phyloP scores from a whole-genome alignment of 768 basidiomycete species.

The Collybia sp. region DNA sequence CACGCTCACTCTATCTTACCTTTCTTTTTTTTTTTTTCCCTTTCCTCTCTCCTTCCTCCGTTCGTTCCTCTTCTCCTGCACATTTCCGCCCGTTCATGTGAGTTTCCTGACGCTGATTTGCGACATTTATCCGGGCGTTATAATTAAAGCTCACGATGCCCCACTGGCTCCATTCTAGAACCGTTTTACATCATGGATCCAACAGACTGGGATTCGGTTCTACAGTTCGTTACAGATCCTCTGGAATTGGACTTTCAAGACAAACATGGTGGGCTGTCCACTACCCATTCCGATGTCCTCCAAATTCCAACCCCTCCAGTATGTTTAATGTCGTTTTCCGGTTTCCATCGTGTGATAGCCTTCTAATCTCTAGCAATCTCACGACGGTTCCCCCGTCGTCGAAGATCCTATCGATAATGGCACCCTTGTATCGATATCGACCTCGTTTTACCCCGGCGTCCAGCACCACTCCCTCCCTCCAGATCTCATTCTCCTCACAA shows the following conservation, averaged over 20 bases:
- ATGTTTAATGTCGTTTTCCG: slow-evolving; percentile 13
- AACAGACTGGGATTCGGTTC: slow-evolving; percentile 57
- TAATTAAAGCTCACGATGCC: not conserved
- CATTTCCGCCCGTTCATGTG: too few relatives aligned
- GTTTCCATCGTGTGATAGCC: not conserved
- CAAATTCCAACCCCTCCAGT: slow-evolving; percentile 62
- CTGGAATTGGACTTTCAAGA: slow-evolving; percentile 33
- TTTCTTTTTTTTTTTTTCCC: too few relatives aligned
- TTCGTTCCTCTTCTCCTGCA: too few relatives aligned
- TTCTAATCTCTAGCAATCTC: slow-evolving; percentile 29
- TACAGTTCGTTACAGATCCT: slow-evolving; percentile 53
- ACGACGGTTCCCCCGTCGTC: slow-evolving; percentile 37
- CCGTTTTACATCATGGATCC: slow-evolving; percentile 30
- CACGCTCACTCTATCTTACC: too few relatives aligned
- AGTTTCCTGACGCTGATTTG: slow-evolving; percentile 7
- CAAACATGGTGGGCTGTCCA: slow-evolving; percentile 21
- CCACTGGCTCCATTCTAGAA: slow-evolving; percentile 9
- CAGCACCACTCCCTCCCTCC: slow-evolving; percentile 50
- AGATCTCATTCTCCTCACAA: slow-evolving; percentile 62
- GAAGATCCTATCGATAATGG: slow-evolving; percentile 37
- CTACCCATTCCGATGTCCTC: slow-evolving; percentile 10
- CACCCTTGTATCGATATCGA: slow-evolving; percentile 58
- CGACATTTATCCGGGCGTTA: slow-evolving; percentile 5
- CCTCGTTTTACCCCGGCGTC: slow-evolving; percentile 74
- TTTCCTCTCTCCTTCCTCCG: too few relatives aligned